Evolutionary conservation across 805 yeast genomes (phyloP), one percentile per base, ranked within the genome.

Genomic region (Suhomyces pyralidae): DNA sequence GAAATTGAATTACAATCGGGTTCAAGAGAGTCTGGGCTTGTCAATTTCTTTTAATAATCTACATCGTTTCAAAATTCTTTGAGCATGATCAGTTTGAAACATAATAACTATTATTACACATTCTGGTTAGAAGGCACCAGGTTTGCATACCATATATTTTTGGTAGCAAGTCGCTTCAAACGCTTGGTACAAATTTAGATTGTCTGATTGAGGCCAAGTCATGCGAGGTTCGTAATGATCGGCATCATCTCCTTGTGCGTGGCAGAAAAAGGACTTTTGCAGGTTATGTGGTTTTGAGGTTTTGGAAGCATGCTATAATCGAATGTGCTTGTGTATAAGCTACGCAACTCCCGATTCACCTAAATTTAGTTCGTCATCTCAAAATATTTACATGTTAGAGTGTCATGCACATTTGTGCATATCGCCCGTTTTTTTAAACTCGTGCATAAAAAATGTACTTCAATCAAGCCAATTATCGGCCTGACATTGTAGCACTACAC

Each of bases 341-440:
- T 32, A 30, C 15, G 36, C 7, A 32, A 32, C 14, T 30, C 7
- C 17, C 9, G n/a, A 14, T n/a, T n/a, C 17, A n/a, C 36, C 36
- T 32, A 32, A 32, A 32, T n/a, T n/a, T 32, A n/a, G 36, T n/a
- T 32, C 8, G n/a, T 17, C 14, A 4, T 19, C 5, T 9, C 20
- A 38, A 38, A n/a, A 17, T 7, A 9, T 38, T 38, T 38, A 12
- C 42, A 38, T 38, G 42, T 38, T 38, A n/a, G 36, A 38, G 14
- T 12, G 7, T 38, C 12, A 38, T 38, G 42, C 42, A 17, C 7
- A 10, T 38, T 17, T 17, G 42, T 38, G 42, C 42, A 17, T 17
- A 38, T 10, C 17, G 30, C 45, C 45, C 45, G 45, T 42, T 42
- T 42, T 42, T 42, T 20, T 42, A 42, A 42, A 42, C 17, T 24